phyloP scores from a whole-genome alignment of 1,139 yeast species.

The Kurtzmaniella quercitrusa region DNA sequence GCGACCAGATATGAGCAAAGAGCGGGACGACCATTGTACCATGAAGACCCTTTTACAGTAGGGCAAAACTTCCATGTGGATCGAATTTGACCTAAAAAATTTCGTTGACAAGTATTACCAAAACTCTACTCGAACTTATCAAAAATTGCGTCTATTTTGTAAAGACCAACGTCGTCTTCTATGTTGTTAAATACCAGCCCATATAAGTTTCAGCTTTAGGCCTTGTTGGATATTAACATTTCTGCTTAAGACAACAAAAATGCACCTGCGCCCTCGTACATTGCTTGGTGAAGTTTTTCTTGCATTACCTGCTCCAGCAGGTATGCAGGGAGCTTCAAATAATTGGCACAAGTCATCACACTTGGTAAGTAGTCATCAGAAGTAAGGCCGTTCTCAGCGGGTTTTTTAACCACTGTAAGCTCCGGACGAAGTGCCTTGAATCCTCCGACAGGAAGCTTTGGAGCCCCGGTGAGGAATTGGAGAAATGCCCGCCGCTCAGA shows the following conservation, averaged over 20 bases:
- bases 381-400: conserved; percentile 58
- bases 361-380: conserved; percentile 92
- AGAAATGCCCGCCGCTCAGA: conserved; percentile 67
- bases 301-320: conserved; percentile 58
- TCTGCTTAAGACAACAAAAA: conserved; percentile 61
- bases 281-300: conserved; percentile 60
- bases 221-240: not conserved
- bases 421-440: conserved; percentile 79
- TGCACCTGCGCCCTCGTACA: conserved; percentile 85
- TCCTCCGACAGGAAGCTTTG: conserved; percentile 91
- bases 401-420: conserved; percentile 82
- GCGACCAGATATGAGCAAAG: no score
- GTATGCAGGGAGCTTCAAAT: conserved; percentile 84
- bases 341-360: conserved; percentile 98
- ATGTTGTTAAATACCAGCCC: no score
- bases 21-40: no score
- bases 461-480: conserved; percentile 91
- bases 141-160: no score
- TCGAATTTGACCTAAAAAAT: no score
- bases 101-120: no score
- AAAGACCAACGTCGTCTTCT: no score
- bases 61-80: no score
- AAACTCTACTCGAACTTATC: no score
- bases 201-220: not conserved
- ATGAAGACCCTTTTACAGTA: no score